Percentiles rank a stretch among this genome's conserved stretches.
phyloP scores from a whole-genome alignment of 129 eudicot species.

The Dittrichia graveolens region DNA sequence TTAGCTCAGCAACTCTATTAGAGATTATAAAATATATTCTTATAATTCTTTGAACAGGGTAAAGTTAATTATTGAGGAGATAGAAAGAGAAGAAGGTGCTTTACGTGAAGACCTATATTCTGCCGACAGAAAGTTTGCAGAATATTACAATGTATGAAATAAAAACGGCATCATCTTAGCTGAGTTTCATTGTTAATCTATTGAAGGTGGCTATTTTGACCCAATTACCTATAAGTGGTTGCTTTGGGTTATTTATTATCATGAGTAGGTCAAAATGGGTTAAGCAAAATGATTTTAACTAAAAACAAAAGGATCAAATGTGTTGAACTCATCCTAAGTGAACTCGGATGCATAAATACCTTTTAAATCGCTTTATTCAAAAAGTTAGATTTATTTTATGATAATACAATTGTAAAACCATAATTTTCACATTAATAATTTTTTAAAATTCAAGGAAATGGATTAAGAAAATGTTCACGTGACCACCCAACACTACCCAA shows the following conservation, averaged over 20 bases:
- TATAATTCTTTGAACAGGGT: constrained; percentile 55
- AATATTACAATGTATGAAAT: constrained; percentile 80
- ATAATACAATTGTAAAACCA: background rate
- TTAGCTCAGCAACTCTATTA: background rate
- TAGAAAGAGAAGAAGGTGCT: constrained; percentile 94
- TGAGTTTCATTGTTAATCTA: background rate
- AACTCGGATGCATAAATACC: background rate
- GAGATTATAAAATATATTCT: background rate
- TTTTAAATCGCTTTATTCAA: background rate
- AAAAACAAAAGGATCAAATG: background rate
- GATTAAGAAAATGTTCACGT: background rate
- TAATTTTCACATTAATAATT: background rate
- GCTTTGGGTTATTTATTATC: background rate
- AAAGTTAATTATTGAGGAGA: constrained; percentile 89
- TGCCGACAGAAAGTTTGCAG: constrained; percentile 95
- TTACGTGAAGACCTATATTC: constrained; percentile 95
- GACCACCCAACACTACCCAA: background rate
- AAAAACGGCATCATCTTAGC: constrained; percentile 16
- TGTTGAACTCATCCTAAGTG: background rate
- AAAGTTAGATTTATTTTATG: background rate
- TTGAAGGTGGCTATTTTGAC: background rate
- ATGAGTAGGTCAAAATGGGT: background rate
- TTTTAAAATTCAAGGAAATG: background rate
- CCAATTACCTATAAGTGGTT: background rate
- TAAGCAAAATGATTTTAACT: background rate